Evolutionary conservation across 1,139 yeast genomes (phyloP).

Genomic region (Zygoascus sp.): DNA sequence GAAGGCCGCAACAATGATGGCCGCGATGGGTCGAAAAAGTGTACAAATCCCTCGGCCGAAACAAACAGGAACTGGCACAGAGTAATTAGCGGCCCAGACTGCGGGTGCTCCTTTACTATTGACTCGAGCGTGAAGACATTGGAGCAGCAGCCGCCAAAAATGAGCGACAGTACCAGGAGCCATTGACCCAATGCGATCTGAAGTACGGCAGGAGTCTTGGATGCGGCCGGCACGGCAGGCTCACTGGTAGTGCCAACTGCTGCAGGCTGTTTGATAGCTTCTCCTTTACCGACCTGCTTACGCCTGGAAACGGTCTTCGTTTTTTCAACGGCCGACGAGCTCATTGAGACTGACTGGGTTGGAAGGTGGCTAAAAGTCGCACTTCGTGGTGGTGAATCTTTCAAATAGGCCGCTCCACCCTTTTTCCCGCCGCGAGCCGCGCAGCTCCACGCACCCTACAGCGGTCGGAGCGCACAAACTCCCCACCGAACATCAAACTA

Average conservation of each 20-base stretch:
- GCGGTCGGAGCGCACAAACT: too few relatives aligned
- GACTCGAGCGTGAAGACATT: constrained; percentile 62
- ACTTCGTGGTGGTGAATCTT: not conserved
- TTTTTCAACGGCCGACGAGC: not conserved
- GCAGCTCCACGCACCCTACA: too few relatives aligned
- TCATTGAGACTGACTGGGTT: not conserved
- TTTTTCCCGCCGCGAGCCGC: not conserved
- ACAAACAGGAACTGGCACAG: constrained; percentile 58
- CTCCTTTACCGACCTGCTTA: too few relatives aligned
- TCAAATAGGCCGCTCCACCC: not conserved
- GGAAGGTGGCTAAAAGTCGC: not conserved
- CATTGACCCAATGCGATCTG: constrained; percentile 13
- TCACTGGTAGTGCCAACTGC: too few relatives aligned
- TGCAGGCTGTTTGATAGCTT: not conserved
- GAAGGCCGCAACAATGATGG: constrained; percentile 29
- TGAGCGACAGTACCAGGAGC: constrained; percentile 32
- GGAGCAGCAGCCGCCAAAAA: constrained; percentile 71
- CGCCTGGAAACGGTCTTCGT: not conserved
- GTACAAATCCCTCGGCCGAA: constrained; percentile 43
- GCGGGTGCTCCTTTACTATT: constrained; percentile 40
- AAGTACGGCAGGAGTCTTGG: not conserved
- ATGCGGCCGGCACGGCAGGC: too few relatives aligned
- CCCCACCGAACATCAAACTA: too few relatives aligned
- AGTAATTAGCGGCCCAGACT: constrained; percentile 50
- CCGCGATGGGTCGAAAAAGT: constrained; percentile 34